Evolutionary conservation across 1,284 basidiomycete genomes (phyloP).

Genomic region (Moesziomyces parantarcticus): DNA sequence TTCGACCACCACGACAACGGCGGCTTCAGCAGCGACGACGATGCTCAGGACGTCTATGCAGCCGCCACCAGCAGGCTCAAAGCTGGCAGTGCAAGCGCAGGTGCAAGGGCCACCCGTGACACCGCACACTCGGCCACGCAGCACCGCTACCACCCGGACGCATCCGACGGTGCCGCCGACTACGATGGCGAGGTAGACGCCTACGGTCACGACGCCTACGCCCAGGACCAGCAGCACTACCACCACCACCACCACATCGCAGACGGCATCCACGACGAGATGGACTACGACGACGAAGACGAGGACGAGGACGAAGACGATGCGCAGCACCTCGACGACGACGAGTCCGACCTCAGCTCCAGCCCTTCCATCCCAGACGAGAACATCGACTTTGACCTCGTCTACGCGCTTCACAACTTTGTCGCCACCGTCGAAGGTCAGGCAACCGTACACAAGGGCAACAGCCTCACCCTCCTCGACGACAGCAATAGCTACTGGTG

Average conservation of each 20-base stretch:
- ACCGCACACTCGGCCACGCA: constrained; percentile 17
- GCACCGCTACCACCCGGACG: constrained; percentile 14
- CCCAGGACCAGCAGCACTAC: constrained; percentile 16
- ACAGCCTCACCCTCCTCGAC: constrained; percentile 66
- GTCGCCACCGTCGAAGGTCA: constrained; percentile 67
- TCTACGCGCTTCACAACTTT: constrained; percentile 68
- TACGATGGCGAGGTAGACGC: constrained; percentile 22
- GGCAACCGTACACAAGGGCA: constrained; percentile 67
- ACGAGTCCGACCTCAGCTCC: constrained; percentile 66
- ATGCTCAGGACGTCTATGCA: constrained; percentile 49
- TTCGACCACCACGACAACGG: constrained; percentile 44
- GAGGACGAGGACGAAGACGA: constrained; percentile 59
- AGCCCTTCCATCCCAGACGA: constrained; percentile 68
- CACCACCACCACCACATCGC: constrained; percentile 35
- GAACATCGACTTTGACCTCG: constrained; percentile 68
- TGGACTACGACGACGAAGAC: constrained; percentile 58
- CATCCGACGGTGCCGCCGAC: constrained; percentile 19
- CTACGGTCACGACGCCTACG: constrained; percentile 36
- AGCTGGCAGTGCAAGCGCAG: constrained; percentile 44
- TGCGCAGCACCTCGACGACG: constrained; percentile 59
- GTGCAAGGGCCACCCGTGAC: constrained; percentile 47
- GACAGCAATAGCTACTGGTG: constrained; percentile 68
- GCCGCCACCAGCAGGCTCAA: constrained; percentile 42
- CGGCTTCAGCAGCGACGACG: constrained; percentile 59
- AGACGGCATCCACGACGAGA: constrained; percentile 49